phyloP scores from a whole-genome alignment of 331 rosid species.

The Rhamnella rubrinervis region DNA sequence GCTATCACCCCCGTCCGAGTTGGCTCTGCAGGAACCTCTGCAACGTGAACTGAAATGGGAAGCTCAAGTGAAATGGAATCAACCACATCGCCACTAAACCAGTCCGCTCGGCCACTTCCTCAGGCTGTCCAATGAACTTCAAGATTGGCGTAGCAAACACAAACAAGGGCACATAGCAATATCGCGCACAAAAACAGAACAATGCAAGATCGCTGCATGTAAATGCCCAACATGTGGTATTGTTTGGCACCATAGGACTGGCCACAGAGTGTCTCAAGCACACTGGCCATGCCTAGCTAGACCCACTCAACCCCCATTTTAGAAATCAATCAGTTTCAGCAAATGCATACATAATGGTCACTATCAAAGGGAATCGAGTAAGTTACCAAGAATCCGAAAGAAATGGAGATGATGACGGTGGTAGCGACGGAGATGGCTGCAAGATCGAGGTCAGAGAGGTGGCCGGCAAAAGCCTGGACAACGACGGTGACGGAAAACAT shows the following conservation, averaged over 20 bases:
- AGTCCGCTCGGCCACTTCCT: too few species aligned
- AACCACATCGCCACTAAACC: conserved; percentile 60
- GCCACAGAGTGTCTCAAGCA: conserved; percentile 74
- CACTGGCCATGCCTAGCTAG: conserved; percentile 81
- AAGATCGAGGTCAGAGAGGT: conserved; percentile 62
- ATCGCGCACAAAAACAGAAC: conserved; percentile 48
- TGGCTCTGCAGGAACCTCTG: conserved; percentile 79
- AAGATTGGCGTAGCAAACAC: conserved; percentile 53
- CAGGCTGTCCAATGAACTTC: too few species aligned
- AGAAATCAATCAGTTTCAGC: not conserved
- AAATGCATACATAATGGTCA: not conserved
- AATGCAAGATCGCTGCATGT: conserved; percentile 66
- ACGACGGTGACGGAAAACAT: conserved; percentile 69
- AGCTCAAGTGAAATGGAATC: conserved; percentile 69
- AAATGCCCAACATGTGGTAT: conserved; percentile 53
- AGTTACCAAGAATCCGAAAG: conserved; percentile 62
- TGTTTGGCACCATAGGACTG: conserved; percentile 75
- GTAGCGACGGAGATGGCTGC: conserved; percentile 67
- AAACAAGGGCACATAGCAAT: conserved; percentile 51
- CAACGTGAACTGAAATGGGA: conserved; percentile 65
- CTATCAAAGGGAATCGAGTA: not conserved
- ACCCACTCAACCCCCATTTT: not conserved
- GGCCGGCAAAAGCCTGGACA: conserved; percentile 68
- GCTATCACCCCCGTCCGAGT: conserved; percentile 46
- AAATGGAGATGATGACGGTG: conserved; percentile 61